Conservation (phyloP, 768 basidiomycete genomes). For the Naganishia randhawae region DNA sequence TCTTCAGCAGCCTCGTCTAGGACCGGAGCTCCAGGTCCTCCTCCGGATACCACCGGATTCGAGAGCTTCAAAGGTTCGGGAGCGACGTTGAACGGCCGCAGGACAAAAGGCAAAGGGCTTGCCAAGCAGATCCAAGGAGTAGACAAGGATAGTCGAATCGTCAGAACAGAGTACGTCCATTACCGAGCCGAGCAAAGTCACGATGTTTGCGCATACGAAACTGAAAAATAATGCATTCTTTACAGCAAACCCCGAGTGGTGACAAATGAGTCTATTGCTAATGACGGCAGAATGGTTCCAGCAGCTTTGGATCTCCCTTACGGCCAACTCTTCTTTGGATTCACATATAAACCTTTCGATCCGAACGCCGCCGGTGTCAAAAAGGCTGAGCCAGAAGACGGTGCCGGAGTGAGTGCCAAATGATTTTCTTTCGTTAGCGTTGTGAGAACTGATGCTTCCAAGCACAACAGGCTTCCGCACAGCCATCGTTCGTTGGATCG, state of each 20-base stretch:
- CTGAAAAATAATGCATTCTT: background rate
- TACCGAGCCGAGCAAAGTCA: background rate
- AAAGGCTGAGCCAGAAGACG: constrained; percentile 33
- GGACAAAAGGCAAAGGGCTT: constrained; percentile 91
- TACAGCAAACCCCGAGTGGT: constrained; percentile 77
- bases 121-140: constrained; percentile 77
- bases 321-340: constrained; percentile 96
- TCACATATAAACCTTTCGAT: constrained; percentile 63
- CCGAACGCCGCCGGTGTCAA: constrained; percentile 43
- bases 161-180: constrained; percentile 74
- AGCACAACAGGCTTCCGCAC: constrained; percentile 37
- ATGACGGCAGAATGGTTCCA: constrained; percentile 69
- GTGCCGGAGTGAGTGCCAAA: constrained; percentile 43
- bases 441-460: constrained; percentile 52
- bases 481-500: constrained; percentile 59
- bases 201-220: background rate
- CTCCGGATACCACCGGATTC: constrained; percentile 34
- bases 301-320: constrained; percentile 84
- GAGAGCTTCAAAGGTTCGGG: constrained; percentile 96
- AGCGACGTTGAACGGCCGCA: constrained; percentile 80
- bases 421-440: constrained; percentile 43
- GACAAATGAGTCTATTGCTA: constrained; percentile 71
- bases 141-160: constrained; percentile 77
- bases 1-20: constrained; percentile 81
- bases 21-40: constrained; percentile 54